A percentile compares a stretch with the other conserved stretches of the same genome.
Evolutionary conservation across 495 filamentous ascomycete genomes (phyloP).

Genomic region (Aspergillus cavernicola): DNA sequence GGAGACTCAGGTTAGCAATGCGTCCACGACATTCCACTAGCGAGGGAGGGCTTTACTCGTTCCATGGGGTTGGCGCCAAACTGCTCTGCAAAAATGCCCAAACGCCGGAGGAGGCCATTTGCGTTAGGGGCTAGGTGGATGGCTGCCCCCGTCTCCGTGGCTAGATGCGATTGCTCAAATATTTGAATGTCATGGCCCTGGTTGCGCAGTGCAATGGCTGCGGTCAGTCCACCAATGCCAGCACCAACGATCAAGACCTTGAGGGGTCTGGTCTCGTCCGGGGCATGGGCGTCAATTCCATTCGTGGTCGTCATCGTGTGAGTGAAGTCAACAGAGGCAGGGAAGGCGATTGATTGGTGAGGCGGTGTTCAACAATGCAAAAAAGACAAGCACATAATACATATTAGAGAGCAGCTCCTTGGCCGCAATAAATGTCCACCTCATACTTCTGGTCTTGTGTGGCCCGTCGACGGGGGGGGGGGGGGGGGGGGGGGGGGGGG

Average conservation of each 20-base stretch:
- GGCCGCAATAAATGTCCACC: too few relatives aligned
- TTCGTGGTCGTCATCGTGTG: background rate
- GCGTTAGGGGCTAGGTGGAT: slow-evolving; percentile 6
- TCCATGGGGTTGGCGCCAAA: background rate
- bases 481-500: too few relatives aligned
- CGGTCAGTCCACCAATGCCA: background rate
- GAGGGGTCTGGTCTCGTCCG: background rate
- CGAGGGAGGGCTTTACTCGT: background rate
- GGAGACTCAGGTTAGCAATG: background rate
- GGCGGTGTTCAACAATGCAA: too few relatives aligned
- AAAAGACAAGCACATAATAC: too few relatives aligned
- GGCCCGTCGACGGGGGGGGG: too few relatives aligned
- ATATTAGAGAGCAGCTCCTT: too few relatives aligned
- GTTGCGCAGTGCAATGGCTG: slow-evolving; percentile 1
- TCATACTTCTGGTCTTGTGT: too few relatives aligned
- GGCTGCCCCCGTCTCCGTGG: background rate
- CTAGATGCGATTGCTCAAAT: slow-evolving; percentile 1
- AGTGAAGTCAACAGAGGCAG: too few relatives aligned
- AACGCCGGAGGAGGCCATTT: background rate
- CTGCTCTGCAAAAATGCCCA: background rate
- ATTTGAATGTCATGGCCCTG: slow-evolving; percentile 1
- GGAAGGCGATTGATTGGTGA: too few relatives aligned
- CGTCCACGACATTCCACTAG: background rate
- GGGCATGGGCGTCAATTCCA: background rate
- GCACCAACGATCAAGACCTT: slow-evolving; percentile 7